A percentile compares a stretch with the other conserved stretches of the same genome.
Conservation (phyloP, 257 asterid genomes). For the Salvia rosmarinus region DNA sequence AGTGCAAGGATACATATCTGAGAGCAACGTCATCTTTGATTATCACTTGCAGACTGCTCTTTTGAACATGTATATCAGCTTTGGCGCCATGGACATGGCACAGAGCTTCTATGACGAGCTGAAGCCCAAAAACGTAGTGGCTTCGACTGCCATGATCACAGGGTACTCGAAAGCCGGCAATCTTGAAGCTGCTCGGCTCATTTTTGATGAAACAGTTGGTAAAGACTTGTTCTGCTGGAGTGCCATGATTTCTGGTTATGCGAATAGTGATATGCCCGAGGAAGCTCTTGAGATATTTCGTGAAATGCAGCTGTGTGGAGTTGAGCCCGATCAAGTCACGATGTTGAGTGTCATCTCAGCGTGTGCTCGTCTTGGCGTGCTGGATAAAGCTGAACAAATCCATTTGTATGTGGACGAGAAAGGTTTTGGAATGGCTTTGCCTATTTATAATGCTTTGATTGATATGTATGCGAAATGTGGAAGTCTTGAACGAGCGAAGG, state of each 20-base stretch:
- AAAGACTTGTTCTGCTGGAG: slow-evolving; percentile 83
- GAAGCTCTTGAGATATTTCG: slow-evolving; percentile 64
- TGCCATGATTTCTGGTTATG: slow-evolving; percentile 82
- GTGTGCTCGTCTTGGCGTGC: slow-evolving; percentile 67
- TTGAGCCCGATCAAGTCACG: slow-evolving; percentile 74
- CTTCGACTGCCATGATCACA: slow-evolving; percentile 69
- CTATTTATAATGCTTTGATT: slow-evolving; percentile 67
- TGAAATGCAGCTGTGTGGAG: slow-evolving; percentile 57
- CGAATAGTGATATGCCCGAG: slow-evolving; percentile 66
- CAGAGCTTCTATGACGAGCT: slow-evolving; percentile 58
- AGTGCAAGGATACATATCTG: slow-evolving; percentile 50
- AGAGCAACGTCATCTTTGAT: slow-evolving; percentile 46
- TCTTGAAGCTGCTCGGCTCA: slow-evolving; percentile 58
- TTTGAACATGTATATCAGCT: slow-evolving; percentile 64
- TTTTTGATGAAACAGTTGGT: slow-evolving; percentile 56
- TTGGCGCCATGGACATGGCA: slow-evolving; percentile 70
- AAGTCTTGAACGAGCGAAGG: slow-evolving; percentile 56
- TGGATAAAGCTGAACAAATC: slow-evolving; percentile 58
- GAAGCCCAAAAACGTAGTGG: slow-evolving; percentile 53
- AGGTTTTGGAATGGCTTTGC: slow-evolving; percentile 62
- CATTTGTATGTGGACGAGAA: slow-evolving; percentile 48
- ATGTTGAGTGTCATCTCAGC: slow-evolving; percentile 78
- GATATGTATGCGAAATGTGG: slow-evolving; percentile 89
- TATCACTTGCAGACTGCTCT: slow-evolving; percentile 63
- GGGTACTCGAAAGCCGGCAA: slow-evolving; percentile 64